These are phyloP conservation scores for Hypoxylon sp. DNA, from an alignment of 2,329 filamentous ascomycete species.

Conservation along the genomic window DNA sequence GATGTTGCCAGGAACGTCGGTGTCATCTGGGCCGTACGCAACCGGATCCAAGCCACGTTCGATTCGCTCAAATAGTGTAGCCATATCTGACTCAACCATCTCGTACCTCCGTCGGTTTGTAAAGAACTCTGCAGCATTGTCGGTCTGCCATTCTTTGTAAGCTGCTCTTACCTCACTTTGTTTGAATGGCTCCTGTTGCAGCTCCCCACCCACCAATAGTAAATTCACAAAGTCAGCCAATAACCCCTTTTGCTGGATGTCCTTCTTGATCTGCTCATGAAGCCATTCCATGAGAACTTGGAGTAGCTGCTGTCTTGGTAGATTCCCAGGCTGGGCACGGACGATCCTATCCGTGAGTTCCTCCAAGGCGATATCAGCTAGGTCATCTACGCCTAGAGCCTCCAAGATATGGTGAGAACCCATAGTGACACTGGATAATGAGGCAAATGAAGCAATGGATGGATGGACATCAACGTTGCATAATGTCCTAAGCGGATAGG, in stretches of 20 bases:
- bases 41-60: background rate
- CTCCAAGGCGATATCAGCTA: slow-evolving; percentile 36
- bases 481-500: background rate
- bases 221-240: slow-evolving; percentile 45
- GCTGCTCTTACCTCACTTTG: slow-evolving; percentile 37
- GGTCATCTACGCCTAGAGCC: slow-evolving; percentile 19
- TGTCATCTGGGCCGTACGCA: slow-evolving; percentile 13
- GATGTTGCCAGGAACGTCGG: slow-evolving; percentile 4
- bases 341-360: slow-evolving; percentile 41
- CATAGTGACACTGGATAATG: slow-evolving; percentile 42
- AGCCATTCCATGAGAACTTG: slow-evolving; percentile 50
- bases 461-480: background rate
- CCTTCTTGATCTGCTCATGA: slow-evolving; percentile 48
- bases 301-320: slow-evolving; percentile 37
- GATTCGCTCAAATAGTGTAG: slow-evolving; percentile 35
- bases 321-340: background rate
- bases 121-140: slow-evolving; percentile 43
- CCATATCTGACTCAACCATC: slow-evolving; percentile 49
- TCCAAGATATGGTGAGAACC: slow-evolving; percentile 25
- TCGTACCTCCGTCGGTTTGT: slow-evolving; percentile 50
- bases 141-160: slow-evolving; percentile 48
- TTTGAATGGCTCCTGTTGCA: slow-evolving; percentile 33
- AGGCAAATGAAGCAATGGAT: background rate
- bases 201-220: slow-evolving; percentile 34
- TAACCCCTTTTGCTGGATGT: slow-evolving; percentile 41